Percentiles rank a stretch among this genome's conserved stretches.
phyloP scores from a whole-genome alignment of 2,329 filamentous ascomycete genomes.

The Sarocladiaceae sp. region DNA sequence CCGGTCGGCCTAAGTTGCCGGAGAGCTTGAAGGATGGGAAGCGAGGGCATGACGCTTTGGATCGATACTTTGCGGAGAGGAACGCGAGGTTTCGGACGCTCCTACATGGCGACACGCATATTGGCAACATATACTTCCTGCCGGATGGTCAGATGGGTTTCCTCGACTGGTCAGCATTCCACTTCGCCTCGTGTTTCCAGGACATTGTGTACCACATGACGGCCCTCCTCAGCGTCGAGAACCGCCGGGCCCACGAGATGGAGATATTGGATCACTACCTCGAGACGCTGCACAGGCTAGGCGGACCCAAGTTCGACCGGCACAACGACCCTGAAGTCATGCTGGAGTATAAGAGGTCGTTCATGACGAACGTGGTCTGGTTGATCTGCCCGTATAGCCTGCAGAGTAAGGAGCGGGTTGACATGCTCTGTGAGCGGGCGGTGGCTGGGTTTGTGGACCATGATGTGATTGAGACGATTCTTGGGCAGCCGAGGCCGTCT shows the following conservation, averaged over 20 bases:
- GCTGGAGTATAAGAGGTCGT: neutral
- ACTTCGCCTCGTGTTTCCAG: constrained; percentile 36
- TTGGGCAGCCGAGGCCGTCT: no score
- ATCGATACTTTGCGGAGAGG: constrained; percentile 28
- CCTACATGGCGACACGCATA: constrained; percentile 36
- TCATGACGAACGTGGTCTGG: neutral
- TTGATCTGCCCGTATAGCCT: neutral
- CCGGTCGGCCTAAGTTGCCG: constrained; percentile 25
- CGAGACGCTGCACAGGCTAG: constrained; percentile 21
- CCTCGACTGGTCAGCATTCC: constrained; percentile 34
- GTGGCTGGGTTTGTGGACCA: no score
- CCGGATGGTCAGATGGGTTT: constrained; percentile 28
- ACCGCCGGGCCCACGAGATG: constrained; percentile 33
- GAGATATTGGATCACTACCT: constrained; percentile 30
- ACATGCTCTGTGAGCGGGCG: neutral
- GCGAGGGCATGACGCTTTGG: constrained; percentile 27
- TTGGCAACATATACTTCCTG: constrained; percentile 37
- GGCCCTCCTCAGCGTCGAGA: constrained; percentile 29
- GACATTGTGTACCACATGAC: constrained; percentile 36
- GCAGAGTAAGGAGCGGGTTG: neutral
- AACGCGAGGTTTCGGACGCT: constrained; percentile 33
- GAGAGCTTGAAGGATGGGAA: constrained; percentile 29
- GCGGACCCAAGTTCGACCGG: constrained; percentile 10
- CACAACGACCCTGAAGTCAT: neutral
- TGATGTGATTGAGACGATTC: no score